These are phyloP conservation scores for Monilinia fructicola DNA, from an alignment of 2,329 filamentous ascomycete genomes.

Conservation along the genomic window DNA sequence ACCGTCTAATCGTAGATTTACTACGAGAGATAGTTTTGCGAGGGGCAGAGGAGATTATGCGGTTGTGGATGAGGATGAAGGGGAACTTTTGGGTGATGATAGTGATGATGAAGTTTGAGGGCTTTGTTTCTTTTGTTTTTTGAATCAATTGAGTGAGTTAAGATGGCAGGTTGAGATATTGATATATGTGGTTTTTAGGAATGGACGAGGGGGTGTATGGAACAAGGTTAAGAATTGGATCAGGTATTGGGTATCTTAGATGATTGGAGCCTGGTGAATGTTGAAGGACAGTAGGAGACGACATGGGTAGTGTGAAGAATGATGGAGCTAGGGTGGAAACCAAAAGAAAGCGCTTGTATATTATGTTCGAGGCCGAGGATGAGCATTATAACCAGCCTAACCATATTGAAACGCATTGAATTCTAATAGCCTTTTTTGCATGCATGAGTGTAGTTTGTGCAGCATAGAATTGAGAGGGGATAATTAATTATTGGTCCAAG, in stretches of 20 bases:
- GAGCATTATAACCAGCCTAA: not conserved
- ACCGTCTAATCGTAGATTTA: constrained; percentile 58
- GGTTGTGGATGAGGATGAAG: constrained; percentile 88
- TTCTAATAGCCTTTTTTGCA: not conserved
- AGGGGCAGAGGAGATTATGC: constrained; percentile 84
- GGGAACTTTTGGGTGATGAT: constrained; percentile 88
- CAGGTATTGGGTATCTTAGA: constrained; percentile 1
- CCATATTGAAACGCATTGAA: not conserved
- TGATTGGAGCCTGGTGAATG: not conserved
- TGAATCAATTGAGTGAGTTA: not conserved
- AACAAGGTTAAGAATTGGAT: not conserved
- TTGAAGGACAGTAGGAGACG: not conserved
- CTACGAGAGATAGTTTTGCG: constrained; percentile 85
- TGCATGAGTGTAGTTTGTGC: too few species aligned
- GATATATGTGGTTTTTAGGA: not conserved
- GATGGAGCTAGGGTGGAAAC: not conserved
- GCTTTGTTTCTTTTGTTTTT: not conserved
- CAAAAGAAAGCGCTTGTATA: not conserved
- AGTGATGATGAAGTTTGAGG: constrained; percentile 78
- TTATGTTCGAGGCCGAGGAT: not conserved
- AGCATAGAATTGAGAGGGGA: too few species aligned
- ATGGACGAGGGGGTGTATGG: not conserved
- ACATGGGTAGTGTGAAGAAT: not conserved
- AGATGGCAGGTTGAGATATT: not conserved
- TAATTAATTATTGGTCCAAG: too few species aligned